A percentile compares a stretch with the other conserved stretches of the same genome.
These are phyloP conservation scores for Boechera divaricarpa DNA, from an alignment of 345 rosid species.

Conservation along the genomic window DNA sequence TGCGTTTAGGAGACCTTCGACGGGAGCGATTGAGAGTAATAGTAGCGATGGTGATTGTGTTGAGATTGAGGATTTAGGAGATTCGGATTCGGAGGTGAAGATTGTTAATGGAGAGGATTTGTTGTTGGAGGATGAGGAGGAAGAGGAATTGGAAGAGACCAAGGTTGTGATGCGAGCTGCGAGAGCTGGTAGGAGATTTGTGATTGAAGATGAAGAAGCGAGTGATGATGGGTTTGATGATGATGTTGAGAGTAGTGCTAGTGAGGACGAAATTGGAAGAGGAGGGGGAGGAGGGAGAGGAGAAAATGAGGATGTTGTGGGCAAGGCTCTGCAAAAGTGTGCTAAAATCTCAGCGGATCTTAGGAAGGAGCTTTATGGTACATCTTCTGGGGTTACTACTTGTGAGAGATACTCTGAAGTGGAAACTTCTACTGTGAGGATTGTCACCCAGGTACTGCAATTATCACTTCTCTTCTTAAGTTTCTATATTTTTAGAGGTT, in stretches of 20 bases:
- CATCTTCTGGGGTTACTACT: constrained; percentile 52
- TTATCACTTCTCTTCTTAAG: background rate
- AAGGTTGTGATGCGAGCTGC: constrained; percentile 42
- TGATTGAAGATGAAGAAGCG: constrained; percentile 78
- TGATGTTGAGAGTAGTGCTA: constrained; percentile 56
- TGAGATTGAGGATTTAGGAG: constrained; percentile 46
- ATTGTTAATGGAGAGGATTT: constrained; percentile 43
- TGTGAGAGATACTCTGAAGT: constrained; percentile 86
- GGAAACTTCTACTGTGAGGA: constrained; percentile 76
- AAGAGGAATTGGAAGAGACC: constrained; percentile 47
- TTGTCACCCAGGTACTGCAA: constrained; percentile 77
- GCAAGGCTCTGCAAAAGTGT: constrained; percentile 87
- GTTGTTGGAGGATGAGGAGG: constrained; percentile 45
- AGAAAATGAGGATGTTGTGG: constrained; percentile 78
- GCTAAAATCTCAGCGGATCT: constrained; percentile 80
- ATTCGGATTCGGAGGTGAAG: constrained; percentile 47
- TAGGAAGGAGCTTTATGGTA: constrained; percentile 78
- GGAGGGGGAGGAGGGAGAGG: constrained; percentile 29
- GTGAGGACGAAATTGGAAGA: constrained; percentile 51
- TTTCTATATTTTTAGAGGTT: background rate
- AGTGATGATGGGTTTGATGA: constrained; percentile 48
- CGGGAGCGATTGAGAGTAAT: constrained; percentile 22
- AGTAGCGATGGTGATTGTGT: constrained; percentile 56
- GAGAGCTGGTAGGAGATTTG: constrained; percentile 69
- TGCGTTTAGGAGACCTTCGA: constrained; percentile 53